Conservation (phyloP, 441 rosid genomes). For the Arabidopsis hybrid region DNA sequence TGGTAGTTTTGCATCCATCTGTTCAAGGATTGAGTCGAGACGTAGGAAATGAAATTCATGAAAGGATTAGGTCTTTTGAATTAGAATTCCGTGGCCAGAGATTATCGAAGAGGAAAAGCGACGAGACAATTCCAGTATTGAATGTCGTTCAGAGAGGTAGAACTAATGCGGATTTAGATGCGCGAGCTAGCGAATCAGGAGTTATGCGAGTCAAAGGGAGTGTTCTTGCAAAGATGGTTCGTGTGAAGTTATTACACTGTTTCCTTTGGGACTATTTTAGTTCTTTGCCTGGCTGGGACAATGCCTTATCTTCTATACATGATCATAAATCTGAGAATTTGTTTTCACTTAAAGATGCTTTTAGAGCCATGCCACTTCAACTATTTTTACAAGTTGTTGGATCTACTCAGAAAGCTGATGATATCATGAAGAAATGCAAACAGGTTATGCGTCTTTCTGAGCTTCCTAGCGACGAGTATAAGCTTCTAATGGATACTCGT, state of each 20-base stretch:
- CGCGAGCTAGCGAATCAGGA: constrained; percentile 62
- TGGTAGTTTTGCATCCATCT: constrained; percentile 86
- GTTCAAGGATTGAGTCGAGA: constrained; percentile 66
- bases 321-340: constrained; percentile 55
- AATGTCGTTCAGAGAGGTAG: constrained; percentile 78
- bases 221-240: constrained; percentile 94
- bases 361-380: constrained; percentile 83
- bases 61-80: constrained; percentile 82
- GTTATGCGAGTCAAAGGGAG: constrained; percentile 94
- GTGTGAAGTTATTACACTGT: constrained; percentile 82
- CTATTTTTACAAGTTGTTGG: constrained; percentile 92
- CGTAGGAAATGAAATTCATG: constrained; percentile 71
- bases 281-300: constrained; percentile 62
- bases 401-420: constrained; percentile 67
- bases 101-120: constrained; percentile 58
- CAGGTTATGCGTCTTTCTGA: constrained; percentile 72
- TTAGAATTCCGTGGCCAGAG: constrained; percentile 74
- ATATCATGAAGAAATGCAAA: constrained; percentile 83
- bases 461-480: constrained; percentile 78
- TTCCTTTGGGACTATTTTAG: constrained; percentile 84
- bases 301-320: constrained; percentile 53
- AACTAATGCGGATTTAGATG: constrained; percentile 55
- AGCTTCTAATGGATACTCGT: constrained; percentile 74
- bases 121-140: constrained; percentile 71
- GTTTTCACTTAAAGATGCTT: constrained; percentile 80